phyloP scores from a whole-genome alignment of 148 eudicot species.

The Vaccinium vitisidaea region DNA sequence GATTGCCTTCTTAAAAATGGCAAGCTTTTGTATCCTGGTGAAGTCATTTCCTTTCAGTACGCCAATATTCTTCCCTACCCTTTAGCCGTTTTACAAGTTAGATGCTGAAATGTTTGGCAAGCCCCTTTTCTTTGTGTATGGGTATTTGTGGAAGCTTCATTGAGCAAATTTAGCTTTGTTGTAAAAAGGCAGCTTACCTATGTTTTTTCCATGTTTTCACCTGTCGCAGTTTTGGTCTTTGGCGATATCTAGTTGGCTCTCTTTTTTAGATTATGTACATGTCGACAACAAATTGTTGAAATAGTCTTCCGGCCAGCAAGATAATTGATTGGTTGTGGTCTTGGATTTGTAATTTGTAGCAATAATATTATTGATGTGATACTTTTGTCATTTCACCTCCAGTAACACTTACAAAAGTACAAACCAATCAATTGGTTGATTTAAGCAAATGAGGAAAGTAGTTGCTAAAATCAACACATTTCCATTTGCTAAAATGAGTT shows the following conservation, averaged over 20 bases:
- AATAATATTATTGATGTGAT: too few relatives aligned
- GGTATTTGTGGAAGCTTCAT: background rate
- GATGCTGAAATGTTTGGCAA: background rate
- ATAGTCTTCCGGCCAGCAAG: too few relatives aligned
- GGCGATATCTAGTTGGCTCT: background rate
- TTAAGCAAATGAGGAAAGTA: too few relatives aligned
- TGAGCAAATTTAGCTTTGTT: background rate
- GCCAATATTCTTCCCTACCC: constrained; percentile 18
- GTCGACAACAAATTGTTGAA: too few relatives aligned
- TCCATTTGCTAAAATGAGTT: too few relatives aligned
- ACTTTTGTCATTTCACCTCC: too few relatives aligned
- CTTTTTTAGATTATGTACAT: background rate
- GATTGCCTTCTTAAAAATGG: constrained; percentile 19
- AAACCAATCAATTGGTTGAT: too few relatives aligned
- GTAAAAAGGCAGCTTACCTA: background rate
- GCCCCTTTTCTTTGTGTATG: background rate
- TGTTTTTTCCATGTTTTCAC: background rate
- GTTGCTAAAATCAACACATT: too few relatives aligned
- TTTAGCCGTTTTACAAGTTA: background rate
- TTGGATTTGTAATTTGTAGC: too few relatives aligned
- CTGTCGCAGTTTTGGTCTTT: background rate
- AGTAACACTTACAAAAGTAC: too few relatives aligned
- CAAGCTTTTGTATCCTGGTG: background rate
- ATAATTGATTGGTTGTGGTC: too few relatives aligned
- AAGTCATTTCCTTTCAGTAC: constrained; percentile 10